phyloP scores from a whole-genome alignment of 1,284 basidiomycete genomes.

The Marasmius tenuissimus region DNA sequence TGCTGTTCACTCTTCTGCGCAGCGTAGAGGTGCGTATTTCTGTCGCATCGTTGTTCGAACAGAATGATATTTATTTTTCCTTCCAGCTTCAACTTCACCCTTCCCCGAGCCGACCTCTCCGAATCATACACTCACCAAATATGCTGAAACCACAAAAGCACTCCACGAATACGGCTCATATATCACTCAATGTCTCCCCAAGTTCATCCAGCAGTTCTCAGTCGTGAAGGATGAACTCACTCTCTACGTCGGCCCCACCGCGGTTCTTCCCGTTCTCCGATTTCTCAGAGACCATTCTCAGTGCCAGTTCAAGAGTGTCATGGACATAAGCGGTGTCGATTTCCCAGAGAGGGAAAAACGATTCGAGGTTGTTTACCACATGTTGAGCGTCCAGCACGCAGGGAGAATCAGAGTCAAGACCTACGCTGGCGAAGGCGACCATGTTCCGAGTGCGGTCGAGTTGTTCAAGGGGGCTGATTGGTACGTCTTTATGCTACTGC shows the following conservation, averaged over 20 bases:
- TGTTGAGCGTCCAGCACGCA: constrained; percentile 77
- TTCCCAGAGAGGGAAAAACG: constrained; percentile 92
- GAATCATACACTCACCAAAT: constrained; percentile 74
- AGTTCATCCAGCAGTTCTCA: constrained; percentile 97
- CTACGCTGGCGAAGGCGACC: constrained; percentile 94
- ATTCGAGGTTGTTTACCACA: constrained; percentile 97
- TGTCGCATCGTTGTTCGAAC: neutral
- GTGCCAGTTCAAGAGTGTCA: constrained; percentile 90
- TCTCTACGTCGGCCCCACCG: constrained; percentile 84
- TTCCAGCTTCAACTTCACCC: constrained; percentile 67
- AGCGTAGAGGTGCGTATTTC: constrained; percentile 44
- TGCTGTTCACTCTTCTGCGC: constrained; percentile 45
- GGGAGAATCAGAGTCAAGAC: constrained; percentile 96
- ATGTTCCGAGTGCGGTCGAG: constrained; percentile 82
- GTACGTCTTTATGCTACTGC: constrained; percentile 46
- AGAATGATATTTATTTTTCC: neutral
- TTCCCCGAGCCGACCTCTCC: constrained; percentile 87
- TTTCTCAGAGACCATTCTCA: constrained; percentile 97
- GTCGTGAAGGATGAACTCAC: constrained; percentile 97
- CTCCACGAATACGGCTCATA: constrained; percentile 92
- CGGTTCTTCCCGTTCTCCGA: constrained; percentile 82
- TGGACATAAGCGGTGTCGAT: constrained; percentile 96
- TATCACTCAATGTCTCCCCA: constrained; percentile 87
- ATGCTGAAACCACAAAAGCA: constrained; percentile 69
- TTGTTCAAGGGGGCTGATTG: constrained; percentile 94